A percentile compares a stretch with the other conserved stretches of the same genome.
phyloP scores from a whole-genome alignment of 495 filamentous ascomycete species.

The Terfezia claveryi region DNA sequence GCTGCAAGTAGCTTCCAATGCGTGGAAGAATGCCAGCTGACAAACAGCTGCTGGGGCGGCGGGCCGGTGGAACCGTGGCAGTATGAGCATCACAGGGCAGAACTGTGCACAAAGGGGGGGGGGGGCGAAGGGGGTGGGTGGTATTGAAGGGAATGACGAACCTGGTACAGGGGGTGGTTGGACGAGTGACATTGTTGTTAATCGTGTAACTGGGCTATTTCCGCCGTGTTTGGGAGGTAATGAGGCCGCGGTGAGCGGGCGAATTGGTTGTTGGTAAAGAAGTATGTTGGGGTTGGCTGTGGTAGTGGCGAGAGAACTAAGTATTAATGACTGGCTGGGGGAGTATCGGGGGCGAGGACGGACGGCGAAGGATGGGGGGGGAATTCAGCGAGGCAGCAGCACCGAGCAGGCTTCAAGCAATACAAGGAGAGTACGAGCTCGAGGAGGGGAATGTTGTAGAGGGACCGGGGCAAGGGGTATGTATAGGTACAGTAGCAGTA shows the following conservation, averaged over 20 bases:
- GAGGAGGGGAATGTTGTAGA: no score
- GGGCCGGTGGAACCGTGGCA: not conserved
- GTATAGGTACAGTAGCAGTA: no score
- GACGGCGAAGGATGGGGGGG: not conserved
- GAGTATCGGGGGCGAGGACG: not conserved
- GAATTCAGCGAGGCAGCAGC: not conserved
- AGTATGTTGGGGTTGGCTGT: no score
- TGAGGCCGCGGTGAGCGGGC: no score
- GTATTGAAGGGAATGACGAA: conserved; percentile 8
- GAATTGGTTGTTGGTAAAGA: no score
- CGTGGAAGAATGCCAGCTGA: no score
- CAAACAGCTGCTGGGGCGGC: not conserved
- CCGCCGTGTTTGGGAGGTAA: not conserved
- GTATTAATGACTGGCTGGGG: no score
- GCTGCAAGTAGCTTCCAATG: no score
- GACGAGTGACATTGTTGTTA: conserved; percentile 17
- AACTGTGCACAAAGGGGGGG: not conserved
- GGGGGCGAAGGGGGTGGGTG: not conserved
- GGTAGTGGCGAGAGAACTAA: no score
- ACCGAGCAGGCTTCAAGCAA: not conserved
- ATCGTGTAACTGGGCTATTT: conserved; percentile 8
- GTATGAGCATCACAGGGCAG: no score
- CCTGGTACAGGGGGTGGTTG: conserved; percentile 18
- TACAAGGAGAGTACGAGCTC: no score
- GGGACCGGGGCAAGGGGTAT: no score